Evolutionary conservation across 2,329 filamentous ascomycete species (phyloP), one percentile per base, ranked within the genome.

Genomic region (Botrytis fabae): DNA sequence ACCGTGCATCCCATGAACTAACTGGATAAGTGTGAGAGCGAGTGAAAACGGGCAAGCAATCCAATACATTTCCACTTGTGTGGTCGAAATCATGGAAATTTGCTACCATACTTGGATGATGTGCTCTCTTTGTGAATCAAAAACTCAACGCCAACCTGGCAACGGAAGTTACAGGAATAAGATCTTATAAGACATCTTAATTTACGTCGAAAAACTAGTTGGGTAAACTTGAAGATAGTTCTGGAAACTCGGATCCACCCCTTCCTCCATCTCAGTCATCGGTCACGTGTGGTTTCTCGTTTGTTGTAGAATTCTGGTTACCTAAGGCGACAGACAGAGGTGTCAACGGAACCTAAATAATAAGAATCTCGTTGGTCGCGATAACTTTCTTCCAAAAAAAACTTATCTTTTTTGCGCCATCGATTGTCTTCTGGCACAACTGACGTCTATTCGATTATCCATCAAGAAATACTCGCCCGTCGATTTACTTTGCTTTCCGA

Each of bases 341-440:
- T 65, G 42, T 62, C 57, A 64, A 71, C 22, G n/a, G 48, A 51
- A 65, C 28, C 59, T 44, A 72, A 68, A 72, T 42, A 61, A 32
- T 32, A 72, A 69, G 69, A 62, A 62, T 65, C 70, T 54, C 51
- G n/a, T 46, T 71, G 46, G 38, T 66, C 51, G 70, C 51, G 62
- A 72, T 68, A 72, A 68, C 70, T 72, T 28, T 60, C 61, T 66
- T 10, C 40, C 40, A 48, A 40, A 72, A 72, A 72, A 59, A 38
- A 59, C 51, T 46, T n/a, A 59, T 59, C 22, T 44, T 32, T 44
- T 46, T 71, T 66, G 44, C 62, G 38, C 35, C 12, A 35, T 48
- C 48, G 48, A 35, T 38, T 46, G 44, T 46, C 42, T 59, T 59
- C 60, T 54, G 69, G 20, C 44, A 65, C 32, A 25, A 51, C 28